Conservation (phyloP, 495 filamentous ascomycete genomes). For the Penicillium maclennaniae region DNA sequence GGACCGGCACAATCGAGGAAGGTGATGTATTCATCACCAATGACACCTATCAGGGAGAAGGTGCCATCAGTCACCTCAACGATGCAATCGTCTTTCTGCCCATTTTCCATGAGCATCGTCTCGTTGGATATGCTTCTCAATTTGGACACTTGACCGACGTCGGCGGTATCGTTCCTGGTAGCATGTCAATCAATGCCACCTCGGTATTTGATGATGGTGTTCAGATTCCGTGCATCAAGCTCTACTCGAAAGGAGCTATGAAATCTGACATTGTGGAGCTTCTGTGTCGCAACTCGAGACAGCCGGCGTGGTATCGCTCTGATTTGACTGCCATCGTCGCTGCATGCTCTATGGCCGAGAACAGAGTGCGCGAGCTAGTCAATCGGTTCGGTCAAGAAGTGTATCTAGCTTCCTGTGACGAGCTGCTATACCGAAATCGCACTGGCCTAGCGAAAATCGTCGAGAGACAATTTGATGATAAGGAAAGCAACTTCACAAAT, state of each 20-base stretch:
- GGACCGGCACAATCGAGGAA: slow-evolving; percentile 43
- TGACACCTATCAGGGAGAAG: slow-evolving; percentile 47
- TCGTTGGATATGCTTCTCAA: slow-evolving; percentile 48
- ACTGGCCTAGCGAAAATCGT: slow-evolving; percentile 42
- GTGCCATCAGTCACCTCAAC: slow-evolving; percentile 48
- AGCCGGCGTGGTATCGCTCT: slow-evolving; percentile 48
- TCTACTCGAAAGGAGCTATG: slow-evolving; percentile 41
- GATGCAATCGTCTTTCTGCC: slow-evolving; percentile 47
- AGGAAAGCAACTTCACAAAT: slow-evolving; percentile 44
- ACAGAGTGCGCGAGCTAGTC: slow-evolving; percentile 42
- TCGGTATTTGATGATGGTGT: slow-evolving; percentile 51
- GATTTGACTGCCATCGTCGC: slow-evolving; percentile 48
- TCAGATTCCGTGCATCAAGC: slow-evolving; percentile 49
- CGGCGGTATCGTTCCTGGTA: slow-evolving; percentile 48
- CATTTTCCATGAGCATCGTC: slow-evolving; percentile 38
- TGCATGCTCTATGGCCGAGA: slow-evolving; percentile 43
- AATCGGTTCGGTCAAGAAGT: slow-evolving; percentile 40
- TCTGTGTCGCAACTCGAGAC: slow-evolving; percentile 45
- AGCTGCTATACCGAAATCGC: slow-evolving; percentile 43
- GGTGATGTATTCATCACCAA: slow-evolving; percentile 51
- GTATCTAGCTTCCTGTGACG: slow-evolving; percentile 41
- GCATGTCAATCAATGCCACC: slow-evolving; percentile 49
- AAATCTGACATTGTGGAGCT: slow-evolving; percentile 42
- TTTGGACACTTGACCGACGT: slow-evolving; percentile 52
- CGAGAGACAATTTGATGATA: slow-evolving; percentile 39